These are phyloP conservation scores for Solanum dulcamara DNA, from an alignment of 257 asterid genomes.

Conservation along the genomic window DNA sequence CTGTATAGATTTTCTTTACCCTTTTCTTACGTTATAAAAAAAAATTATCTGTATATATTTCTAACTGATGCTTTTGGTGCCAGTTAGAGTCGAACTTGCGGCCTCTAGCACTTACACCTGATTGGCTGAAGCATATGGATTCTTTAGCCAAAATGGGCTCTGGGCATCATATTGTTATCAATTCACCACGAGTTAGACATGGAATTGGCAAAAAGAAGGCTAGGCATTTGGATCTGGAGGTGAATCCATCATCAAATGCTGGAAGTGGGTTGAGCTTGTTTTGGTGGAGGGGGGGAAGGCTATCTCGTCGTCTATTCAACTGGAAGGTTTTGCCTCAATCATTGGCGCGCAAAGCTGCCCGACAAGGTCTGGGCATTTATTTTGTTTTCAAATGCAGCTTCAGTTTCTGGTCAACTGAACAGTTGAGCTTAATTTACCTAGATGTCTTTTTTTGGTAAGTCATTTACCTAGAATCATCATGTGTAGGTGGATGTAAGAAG, in stretches of 20 bases:
- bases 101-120: conserved; percentile 62
- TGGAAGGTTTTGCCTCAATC: conserved; percentile 77
- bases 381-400: neutral
- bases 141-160: conserved; percentile 70
- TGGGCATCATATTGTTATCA: conserved; percentile 46
- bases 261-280: conserved; percentile 56
- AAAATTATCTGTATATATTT: neutral
- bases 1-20: neutral
- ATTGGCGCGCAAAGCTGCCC: conserved; percentile 85
- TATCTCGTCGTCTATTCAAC: conserved; percentile 65
- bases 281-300: conserved; percentile 99
- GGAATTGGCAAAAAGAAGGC: conserved; percentile 52
- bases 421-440: conserved; percentile 11
- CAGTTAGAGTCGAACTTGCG: conserved; percentile 91
- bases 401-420: conserved; percentile 3
- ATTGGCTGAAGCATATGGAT: conserved; percentile 85
- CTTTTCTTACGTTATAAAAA: neutral
- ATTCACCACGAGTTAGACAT: conserved; percentile 46
- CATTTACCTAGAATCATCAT: conserved; percentile 6
- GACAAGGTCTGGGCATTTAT: conserved; percentile 56
- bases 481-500: conserved; percentile 79
- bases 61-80: conserved; percentile 14
- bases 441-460: neutral
- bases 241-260: conserved; percentile 41
- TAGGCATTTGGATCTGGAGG: conserved; percentile 33